phyloP scores from a whole-genome alignment of 192 early-diverging fungal species.

The Coemansia sp. region DNA sequence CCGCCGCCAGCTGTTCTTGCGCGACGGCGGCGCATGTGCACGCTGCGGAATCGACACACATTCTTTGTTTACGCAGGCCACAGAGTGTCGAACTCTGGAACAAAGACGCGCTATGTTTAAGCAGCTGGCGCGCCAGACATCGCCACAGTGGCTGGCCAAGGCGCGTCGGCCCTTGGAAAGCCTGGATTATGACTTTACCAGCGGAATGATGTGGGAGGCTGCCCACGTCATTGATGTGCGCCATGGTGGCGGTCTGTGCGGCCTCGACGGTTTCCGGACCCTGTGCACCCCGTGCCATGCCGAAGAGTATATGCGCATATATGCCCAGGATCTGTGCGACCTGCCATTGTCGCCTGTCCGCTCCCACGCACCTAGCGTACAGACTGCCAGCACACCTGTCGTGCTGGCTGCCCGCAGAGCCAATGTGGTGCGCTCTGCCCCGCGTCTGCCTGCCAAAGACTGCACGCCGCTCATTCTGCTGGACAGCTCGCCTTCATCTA shows the following conservation, averaged over 20 bases:
- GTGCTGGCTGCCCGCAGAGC: neutral
- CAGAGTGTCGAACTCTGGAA: conserved; percentile 20
- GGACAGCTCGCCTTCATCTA: conserved; percentile 21
- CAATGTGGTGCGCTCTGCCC: neutral
- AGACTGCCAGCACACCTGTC: neutral
- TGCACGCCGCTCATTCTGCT: conserved; percentile 6
- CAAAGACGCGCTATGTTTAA: conserved; percentile 22
- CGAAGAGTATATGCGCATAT: conserved; percentile 38
- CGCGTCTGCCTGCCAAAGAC: neutral
- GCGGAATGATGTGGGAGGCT: conserved; percentile 56
- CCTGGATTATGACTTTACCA: conserved; percentile 34
- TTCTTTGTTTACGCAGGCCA: conserved; percentile 25
- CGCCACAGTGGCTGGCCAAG: conserved; percentile 36
- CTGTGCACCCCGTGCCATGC: conserved; percentile 51
- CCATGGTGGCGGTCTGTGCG: conserved; percentile 51
- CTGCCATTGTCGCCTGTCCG: conserved; percentile 7
- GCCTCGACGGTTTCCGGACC: conserved; percentile 46
- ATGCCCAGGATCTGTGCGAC: conserved; percentile 23
- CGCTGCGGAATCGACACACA: conserved; percentile 40
- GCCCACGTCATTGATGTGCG: conserved; percentile 47
- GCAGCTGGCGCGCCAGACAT: conserved; percentile 19
- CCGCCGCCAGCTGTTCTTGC: conserved; percentile 38
- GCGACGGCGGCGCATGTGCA: conserved; percentile 46
- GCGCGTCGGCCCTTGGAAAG: conserved; percentile 22
- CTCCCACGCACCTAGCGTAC: neutral